These are phyloP conservation scores for Spinellus fusiger DNA, from an alignment of 192 early-diverging fungal genomes.

Conservation along the genomic window DNA sequence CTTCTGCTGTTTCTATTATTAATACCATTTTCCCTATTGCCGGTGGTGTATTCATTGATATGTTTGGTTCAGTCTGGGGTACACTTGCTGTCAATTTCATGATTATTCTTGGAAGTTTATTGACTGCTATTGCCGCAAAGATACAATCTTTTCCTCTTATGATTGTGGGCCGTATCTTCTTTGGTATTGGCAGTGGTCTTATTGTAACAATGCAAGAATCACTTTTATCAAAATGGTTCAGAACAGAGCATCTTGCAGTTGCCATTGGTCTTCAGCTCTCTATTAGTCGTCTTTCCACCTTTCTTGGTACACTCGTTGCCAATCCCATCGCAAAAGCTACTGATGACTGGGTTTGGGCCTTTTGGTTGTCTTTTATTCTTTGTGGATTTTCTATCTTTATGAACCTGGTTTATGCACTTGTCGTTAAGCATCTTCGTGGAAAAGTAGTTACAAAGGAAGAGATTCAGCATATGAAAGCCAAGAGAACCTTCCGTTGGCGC, in stretches of 20 bases:
- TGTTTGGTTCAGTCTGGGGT: slow-evolving; percentile 55
- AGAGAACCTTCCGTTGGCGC: slow-evolving; percentile 50
- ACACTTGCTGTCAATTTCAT: slow-evolving; percentile 47
- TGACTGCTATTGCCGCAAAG: slow-evolving; percentile 46
- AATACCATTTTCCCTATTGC: slow-evolving; percentile 54
- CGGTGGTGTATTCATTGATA: slow-evolving; percentile 55
- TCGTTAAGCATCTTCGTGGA: slow-evolving; percentile 42
- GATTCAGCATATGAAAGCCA: slow-evolving; percentile 30
- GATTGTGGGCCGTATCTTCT: slow-evolving; percentile 48
- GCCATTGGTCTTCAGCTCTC: slow-evolving; percentile 69
- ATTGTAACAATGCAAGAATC: slow-evolving; percentile 77
- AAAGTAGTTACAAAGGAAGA: slow-evolving; percentile 7
- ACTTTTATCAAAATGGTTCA: slow-evolving; percentile 70
- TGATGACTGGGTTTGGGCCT: slow-evolving; percentile 36
- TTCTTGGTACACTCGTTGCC: slow-evolving; percentile 59
- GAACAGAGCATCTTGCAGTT: slow-evolving; percentile 58
- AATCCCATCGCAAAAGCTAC: slow-evolving; percentile 48
- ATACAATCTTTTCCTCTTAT: slow-evolving; percentile 43
- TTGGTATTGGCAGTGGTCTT: slow-evolving; percentile 66
- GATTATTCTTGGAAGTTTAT: slow-evolving; percentile 49
- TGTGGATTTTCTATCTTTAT: slow-evolving; percentile 61
- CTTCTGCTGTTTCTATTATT: slow-evolving; percentile 53
- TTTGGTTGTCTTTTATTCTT: slow-evolving; percentile 50
- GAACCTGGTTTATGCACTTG: slow-evolving; percentile 61
- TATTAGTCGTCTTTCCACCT: slow-evolving; percentile 64